Evolutionary conservation across 2,329 filamentous ascomycete genomes (phyloP).

Genomic region (Arthrocladium fulminans): DNA sequence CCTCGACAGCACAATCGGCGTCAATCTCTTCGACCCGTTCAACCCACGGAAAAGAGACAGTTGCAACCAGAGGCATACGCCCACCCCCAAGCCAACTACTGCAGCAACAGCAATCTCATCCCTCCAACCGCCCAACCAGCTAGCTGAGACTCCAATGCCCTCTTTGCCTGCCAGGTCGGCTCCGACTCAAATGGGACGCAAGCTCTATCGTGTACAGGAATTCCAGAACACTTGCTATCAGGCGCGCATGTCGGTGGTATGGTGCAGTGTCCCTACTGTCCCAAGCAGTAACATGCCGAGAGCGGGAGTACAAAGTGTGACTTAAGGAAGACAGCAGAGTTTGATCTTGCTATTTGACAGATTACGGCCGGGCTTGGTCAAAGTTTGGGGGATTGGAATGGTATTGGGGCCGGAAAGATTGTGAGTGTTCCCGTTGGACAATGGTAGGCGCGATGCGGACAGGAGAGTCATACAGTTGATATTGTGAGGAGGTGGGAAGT

Average conservation of each 20-base stretch:
- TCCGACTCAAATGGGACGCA: conserved; percentile 24
- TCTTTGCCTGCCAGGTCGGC: conserved; percentile 26
- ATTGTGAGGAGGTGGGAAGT: not conserved
- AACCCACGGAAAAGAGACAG: not conserved
- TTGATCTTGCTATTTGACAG: conserved; percentile 28
- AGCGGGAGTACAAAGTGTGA: conserved; percentile 19
- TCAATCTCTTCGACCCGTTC: conserved; percentile 1
- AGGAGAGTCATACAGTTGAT: no score
- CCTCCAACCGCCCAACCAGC: conserved; percentile 4
- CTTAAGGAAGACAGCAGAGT: conserved; percentile 4
- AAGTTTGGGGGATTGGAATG: conserved; percentile 25
- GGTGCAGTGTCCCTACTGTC: conserved; percentile 33
- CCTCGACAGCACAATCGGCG: not conserved
- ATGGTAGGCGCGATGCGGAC: no score
- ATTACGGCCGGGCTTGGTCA: conserved; percentile 32
- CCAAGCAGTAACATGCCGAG: conserved; percentile 34
- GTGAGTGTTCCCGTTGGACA: conserved; percentile 18
- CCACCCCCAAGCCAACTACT: not conserved
- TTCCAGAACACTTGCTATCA: conserved; percentile 30
- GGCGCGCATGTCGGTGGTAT: conserved; percentile 21
- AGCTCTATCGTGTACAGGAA: conserved; percentile 21
- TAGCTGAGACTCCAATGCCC: conserved; percentile 1
- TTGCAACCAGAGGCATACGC: conserved; percentile 2
- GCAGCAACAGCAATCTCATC: not conserved
- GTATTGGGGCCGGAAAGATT: conserved; percentile 29